Conservation (phyloP, 768 basidiomycete species). For the Leccinum boreale region DNA sequence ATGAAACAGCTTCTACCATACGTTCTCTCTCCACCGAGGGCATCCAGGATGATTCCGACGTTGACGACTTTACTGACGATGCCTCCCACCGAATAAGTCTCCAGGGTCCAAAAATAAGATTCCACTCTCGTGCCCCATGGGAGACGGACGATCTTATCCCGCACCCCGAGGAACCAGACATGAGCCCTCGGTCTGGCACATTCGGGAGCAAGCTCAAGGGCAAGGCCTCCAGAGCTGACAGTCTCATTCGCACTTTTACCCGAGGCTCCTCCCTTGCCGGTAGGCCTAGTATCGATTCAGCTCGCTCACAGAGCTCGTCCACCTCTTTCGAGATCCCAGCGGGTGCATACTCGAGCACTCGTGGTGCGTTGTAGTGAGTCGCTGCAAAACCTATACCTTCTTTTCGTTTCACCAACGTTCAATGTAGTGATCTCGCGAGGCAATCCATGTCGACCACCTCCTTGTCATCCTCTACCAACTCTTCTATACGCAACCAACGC, state of each 20-base stretch:
- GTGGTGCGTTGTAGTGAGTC: slow-evolving; percentile 60
- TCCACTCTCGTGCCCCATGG: slow-evolving; percentile 82
- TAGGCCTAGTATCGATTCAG: slow-evolving; percentile 67
- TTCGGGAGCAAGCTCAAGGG: slow-evolving; percentile 29
- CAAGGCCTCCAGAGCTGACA: slow-evolving; percentile 32
- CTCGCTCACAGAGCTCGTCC: slow-evolving; percentile 45
- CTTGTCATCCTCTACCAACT: slow-evolving; percentile 31
- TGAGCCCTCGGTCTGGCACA: slow-evolving; percentile 30
- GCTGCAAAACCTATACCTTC: neutral
- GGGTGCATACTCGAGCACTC: slow-evolving; percentile 47
- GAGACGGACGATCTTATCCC: slow-evolving; percentile 54
- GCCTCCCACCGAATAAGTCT: slow-evolving; percentile 57
- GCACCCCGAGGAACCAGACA: slow-evolving; percentile 47
- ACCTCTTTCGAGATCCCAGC: slow-evolving; percentile 62
- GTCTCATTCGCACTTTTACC: slow-evolving; percentile 43
- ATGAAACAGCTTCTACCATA: slow-evolving; percentile 37
- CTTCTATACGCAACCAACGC: slow-evolving; percentile 35
- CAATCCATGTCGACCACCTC: slow-evolving; percentile 59
- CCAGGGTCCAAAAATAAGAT: slow-evolving; percentile 80
- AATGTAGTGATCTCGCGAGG: slow-evolving; percentile 53
- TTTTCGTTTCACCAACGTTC: slow-evolving; percentile 3
- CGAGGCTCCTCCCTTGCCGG: slow-evolving; percentile 40
- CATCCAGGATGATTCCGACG: slow-evolving; percentile 33
- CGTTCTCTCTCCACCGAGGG: slow-evolving; percentile 28
- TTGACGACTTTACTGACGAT: slow-evolving; percentile 42